phyloP scores from a whole-genome alignment of 371 early-diverging fungal species.

The Mortierella sp. region DNA sequence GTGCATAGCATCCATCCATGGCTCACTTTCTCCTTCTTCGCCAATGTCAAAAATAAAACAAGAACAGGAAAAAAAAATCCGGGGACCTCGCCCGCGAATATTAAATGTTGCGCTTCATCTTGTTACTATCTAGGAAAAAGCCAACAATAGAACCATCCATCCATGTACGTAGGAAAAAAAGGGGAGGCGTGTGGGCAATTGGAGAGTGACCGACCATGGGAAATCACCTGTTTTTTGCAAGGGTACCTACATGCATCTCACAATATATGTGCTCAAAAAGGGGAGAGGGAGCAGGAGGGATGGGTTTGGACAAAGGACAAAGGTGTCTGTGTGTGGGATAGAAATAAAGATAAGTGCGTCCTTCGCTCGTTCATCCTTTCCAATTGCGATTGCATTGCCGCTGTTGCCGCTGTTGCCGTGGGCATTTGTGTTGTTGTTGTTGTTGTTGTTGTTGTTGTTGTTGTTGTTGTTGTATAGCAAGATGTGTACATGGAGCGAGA shows the following conservation, averaged over 20 bases:
- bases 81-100: background rate
- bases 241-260: background rate
- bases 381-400: too few species aligned
- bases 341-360: background rate
- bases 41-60: background rate
- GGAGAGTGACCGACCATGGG: background rate
- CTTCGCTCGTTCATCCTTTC: too few species aligned
- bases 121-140: background rate
- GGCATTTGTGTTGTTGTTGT: background rate
- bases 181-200: too few species aligned
- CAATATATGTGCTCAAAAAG: background rate
- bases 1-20: background rate
- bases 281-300: background rate
- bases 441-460: background rate
- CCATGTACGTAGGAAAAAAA: background rate
- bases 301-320: background rate
- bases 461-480: background rate
- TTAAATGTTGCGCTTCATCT: background rate
- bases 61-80: background rate
- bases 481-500: background rate
- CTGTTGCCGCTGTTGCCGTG: background rate
- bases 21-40: background rate
- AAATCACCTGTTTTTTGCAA: slow-evolving; percentile 1
- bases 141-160: background rate
- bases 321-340: too few species aligned